These are phyloP conservation scores for Gyromitra esculenta DNA, from an alignment of 2,329 filamentous ascomycete genomes.

Conservation along the genomic window DNA sequence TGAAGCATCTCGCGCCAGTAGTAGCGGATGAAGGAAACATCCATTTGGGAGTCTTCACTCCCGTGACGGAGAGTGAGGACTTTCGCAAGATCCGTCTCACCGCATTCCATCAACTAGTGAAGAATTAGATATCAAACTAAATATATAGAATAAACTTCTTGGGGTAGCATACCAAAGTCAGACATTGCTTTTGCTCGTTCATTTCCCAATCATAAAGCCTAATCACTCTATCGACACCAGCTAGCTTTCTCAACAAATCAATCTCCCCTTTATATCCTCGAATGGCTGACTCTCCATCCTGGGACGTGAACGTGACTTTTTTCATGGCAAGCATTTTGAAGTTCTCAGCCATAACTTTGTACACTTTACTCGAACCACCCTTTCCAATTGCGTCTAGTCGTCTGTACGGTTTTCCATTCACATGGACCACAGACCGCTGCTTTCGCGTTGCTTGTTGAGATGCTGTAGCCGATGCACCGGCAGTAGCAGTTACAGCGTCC, in stretches of 20 bases:
- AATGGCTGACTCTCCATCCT: slow-evolving; percentile 79
- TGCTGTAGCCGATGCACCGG: slow-evolving; percentile 65
- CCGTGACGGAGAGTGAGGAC: slow-evolving; percentile 79
- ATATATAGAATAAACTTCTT: background rate
- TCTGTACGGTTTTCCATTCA: slow-evolving; percentile 92
- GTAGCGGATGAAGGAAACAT: slow-evolving; percentile 90
- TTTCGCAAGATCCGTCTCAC: slow-evolving; percentile 90
- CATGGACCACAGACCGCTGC: slow-evolving; percentile 81
- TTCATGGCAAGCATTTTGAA: slow-evolving; percentile 95
- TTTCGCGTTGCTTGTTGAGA: slow-evolving; percentile 65
- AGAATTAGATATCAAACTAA: slow-evolving; percentile 12
- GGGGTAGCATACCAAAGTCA: slow-evolving; percentile 75
- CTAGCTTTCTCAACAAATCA: slow-evolving; percentile 82
- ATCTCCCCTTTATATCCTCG: slow-evolving; percentile 95
- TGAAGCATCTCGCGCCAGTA: slow-evolving; percentile 99
- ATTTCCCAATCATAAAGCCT: slow-evolving; percentile 91
- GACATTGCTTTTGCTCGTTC: slow-evolving; percentile 87
- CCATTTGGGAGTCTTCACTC: slow-evolving; percentile 77
- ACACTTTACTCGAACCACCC: slow-evolving; percentile 93
- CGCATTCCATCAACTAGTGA: slow-evolving; percentile 89
- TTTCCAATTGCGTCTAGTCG: slow-evolving; percentile 89
- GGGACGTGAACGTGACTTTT: slow-evolving; percentile 87
- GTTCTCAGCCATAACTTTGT: slow-evolving; percentile 95
- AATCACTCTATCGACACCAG: slow-evolving; percentile 88
- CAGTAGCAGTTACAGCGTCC: slow-evolving; percentile 86